phyloP scores from a whole-genome alignment of 495 filamentous ascomycete species.

The Aspergillus bridgeri region DNA sequence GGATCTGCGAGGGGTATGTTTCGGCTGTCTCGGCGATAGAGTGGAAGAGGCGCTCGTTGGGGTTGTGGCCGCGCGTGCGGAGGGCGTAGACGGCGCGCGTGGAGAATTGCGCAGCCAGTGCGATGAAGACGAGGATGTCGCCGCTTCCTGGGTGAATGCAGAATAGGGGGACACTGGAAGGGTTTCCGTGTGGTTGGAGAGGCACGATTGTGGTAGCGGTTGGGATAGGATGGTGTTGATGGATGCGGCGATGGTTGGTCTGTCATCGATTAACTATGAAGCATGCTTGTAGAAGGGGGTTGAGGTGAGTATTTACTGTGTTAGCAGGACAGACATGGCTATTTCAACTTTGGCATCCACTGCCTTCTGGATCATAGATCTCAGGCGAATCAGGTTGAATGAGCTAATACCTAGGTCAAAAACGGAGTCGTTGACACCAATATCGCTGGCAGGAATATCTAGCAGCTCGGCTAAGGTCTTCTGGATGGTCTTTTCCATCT shows the following conservation, averaged over 20 bases:
- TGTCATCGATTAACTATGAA: too few species aligned
- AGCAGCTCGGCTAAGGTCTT: slow-evolving; percentile 20
- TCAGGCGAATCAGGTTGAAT: slow-evolving; percentile 36
- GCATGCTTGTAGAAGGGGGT: slow-evolving; percentile 5
- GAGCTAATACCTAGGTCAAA: slow-evolving; percentile 40
- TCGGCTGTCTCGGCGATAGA: neutral
- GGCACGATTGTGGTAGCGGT: slow-evolving; percentile 47
- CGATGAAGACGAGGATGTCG: slow-evolving; percentile 52
- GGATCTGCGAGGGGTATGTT: neutral
- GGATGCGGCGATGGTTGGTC: slow-evolving; percentile 28
- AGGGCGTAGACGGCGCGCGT: too few species aligned
- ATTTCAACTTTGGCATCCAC: slow-evolving; percentile 6
- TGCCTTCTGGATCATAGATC: slow-evolving; percentile 9
- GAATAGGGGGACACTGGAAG: slow-evolving; percentile 47
- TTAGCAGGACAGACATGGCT: slow-evolving; percentile 8
- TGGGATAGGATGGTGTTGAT: slow-evolving; percentile 16
- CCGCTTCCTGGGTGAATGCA: slow-evolving; percentile 53
- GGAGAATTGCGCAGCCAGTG: slow-evolving; percentile 36
- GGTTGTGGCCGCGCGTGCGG: slow-evolving; percentile 45
- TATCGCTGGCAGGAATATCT: slow-evolving; percentile 12
- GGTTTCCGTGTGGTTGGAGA: slow-evolving; percentile 31
- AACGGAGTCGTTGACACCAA: slow-evolving; percentile 28
- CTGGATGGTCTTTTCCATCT: slow-evolving; percentile 13
- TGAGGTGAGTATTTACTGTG: slow-evolving; percentile 3
- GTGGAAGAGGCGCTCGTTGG: slow-evolving; percentile 27